Conservation (phyloP, 2,329 filamentous ascomycete genomes). For the Nemania sp. region DNA sequence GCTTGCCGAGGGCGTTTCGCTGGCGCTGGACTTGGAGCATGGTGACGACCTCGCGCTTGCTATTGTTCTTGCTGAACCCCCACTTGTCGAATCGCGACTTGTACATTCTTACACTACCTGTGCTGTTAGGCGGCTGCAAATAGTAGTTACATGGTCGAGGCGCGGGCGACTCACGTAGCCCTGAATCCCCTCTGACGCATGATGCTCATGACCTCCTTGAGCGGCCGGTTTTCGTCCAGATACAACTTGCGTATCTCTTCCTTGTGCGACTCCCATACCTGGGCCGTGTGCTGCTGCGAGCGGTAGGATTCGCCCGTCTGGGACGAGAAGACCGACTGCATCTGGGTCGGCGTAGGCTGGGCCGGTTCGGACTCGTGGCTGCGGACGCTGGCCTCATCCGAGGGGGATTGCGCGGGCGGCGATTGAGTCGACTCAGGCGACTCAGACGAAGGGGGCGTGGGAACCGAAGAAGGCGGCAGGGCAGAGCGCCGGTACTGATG, state of each 20-base stretch:
- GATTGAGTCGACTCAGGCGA: slow-evolving; percentile 34
- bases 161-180: slow-evolving; percentile 48
- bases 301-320: slow-evolving; percentile 40
- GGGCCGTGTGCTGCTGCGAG: slow-evolving; percentile 38
- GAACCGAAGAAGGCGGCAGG: slow-evolving; percentile 26
- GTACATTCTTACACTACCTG: slow-evolving; percentile 56
- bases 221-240: slow-evolving; percentile 53
- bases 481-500: slow-evolving; percentile 25
- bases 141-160: slow-evolving; percentile 3
- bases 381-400: slow-evolving; percentile 26
- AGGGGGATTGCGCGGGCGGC: slow-evolving; percentile 27
- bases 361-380: slow-evolving; percentile 29
- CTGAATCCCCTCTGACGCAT: slow-evolving; percentile 56
- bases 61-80: slow-evolving; percentile 61
- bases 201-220: slow-evolving; percentile 58
- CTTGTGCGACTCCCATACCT: slow-evolving; percentile 53
- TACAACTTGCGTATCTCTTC: slow-evolving; percentile 51
- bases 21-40: slow-evolving; percentile 57
- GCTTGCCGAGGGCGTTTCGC: slow-evolving; percentile 57
- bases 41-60: slow-evolving; percentile 56
- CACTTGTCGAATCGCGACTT: slow-evolving; percentile 60
- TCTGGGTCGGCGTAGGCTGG: slow-evolving; percentile 32
- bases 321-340: slow-evolving; percentile 40
- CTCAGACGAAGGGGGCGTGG: slow-evolving; percentile 23
- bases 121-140: slow-evolving; percentile 27